Conservation (phyloP, 352 stramenopile species). For the Phytophthora pisi region DNA sequence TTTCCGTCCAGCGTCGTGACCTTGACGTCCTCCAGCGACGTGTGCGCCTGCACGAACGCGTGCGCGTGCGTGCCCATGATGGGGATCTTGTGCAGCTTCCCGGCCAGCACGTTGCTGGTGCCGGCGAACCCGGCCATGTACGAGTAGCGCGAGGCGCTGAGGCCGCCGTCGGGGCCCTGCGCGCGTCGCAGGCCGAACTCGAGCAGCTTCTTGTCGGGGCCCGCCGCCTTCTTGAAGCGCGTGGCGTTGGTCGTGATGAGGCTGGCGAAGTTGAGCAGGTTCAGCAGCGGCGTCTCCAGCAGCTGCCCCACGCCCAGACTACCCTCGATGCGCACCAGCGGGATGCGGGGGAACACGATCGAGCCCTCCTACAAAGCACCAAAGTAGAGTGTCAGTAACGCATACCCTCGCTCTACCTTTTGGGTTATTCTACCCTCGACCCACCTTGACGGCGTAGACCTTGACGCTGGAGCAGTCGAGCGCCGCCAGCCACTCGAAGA, state of each 20-base stretch:
- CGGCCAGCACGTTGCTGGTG: constrained; percentile 97
- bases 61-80: constrained; percentile 98
- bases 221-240: constrained; percentile 94
- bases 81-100: constrained; percentile 94
- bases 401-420: neutral
- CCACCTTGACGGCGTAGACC: constrained; percentile 91
- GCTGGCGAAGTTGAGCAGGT: constrained; percentile 98
- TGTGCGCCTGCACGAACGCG: constrained; percentile 97
- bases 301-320: constrained; percentile 96
- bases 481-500: constrained; percentile 95
- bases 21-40: constrained; percentile 92
- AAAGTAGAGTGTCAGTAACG: neutral
- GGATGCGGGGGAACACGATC: constrained; percentile 96
- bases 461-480: constrained; percentile 94
- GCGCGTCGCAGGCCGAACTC: constrained; percentile 95
- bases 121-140: constrained; percentile 98
- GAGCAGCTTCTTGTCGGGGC: constrained; percentile 83
- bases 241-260: constrained; percentile 98
- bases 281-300: constrained; percentile 98
- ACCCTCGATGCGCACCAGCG: constrained; percentile 93
- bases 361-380: constrained; percentile 83
- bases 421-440: neutral
- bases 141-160: constrained; percentile 97
- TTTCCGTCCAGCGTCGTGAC: constrained; percentile 64
- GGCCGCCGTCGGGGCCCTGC: constrained; percentile 97